Conservation (phyloP, 495 filamentous ascomycete genomes). For the Staphylotrichum longicolle region DNA sequence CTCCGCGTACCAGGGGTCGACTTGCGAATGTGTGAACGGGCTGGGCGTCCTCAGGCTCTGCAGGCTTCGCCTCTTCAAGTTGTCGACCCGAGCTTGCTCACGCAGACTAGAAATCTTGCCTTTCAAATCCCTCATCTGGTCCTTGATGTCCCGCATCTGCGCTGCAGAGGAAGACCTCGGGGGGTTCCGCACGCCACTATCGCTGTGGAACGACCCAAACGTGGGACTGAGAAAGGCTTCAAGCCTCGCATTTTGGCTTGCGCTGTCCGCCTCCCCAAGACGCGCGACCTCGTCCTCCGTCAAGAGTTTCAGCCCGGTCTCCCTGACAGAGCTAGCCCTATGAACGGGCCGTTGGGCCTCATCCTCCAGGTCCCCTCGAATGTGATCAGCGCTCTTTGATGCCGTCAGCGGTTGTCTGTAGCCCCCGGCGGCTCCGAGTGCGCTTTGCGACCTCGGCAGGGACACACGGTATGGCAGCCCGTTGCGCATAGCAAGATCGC, state of each 20-base stretch:
- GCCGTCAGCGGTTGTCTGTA: constrained; percentile 43
- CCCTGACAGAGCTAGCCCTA: constrained; percentile 24
- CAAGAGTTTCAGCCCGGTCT: constrained; percentile 37
- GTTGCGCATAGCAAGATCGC: constrained; percentile 44
- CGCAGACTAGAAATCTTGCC: constrained; percentile 85
- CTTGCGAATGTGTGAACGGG: constrained; percentile 70
- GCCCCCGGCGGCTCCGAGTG: constrained; percentile 49
- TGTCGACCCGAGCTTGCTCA: constrained; percentile 79
- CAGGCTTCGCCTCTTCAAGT: constrained; percentile 74
- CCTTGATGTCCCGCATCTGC: constrained; percentile 79
- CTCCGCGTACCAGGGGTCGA: constrained; percentile 69
- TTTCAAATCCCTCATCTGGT: constrained; percentile 91
- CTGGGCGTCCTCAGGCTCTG: constrained; percentile 82
- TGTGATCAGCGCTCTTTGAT: constrained; percentile 41
- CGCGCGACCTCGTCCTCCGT: constrained; percentile 40
- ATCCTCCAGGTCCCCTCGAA: constrained; percentile 28
- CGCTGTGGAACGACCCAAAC: constrained; percentile 34
- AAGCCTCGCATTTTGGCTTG: constrained; percentile 31
- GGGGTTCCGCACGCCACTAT: constrained; percentile 30
- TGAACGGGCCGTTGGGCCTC: constrained; percentile 24
- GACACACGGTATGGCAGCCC: constrained; percentile 37
- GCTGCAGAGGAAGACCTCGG: constrained; percentile 56
- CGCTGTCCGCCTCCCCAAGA: constrained; percentile 27
- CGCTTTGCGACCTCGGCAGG: constrained; percentile 46
- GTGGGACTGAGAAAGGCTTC: constrained; percentile 43